phyloP scores from a whole-genome alignment of 2,329 filamentous ascomycete genomes.

The Juglanconis oblonga region DNA sequence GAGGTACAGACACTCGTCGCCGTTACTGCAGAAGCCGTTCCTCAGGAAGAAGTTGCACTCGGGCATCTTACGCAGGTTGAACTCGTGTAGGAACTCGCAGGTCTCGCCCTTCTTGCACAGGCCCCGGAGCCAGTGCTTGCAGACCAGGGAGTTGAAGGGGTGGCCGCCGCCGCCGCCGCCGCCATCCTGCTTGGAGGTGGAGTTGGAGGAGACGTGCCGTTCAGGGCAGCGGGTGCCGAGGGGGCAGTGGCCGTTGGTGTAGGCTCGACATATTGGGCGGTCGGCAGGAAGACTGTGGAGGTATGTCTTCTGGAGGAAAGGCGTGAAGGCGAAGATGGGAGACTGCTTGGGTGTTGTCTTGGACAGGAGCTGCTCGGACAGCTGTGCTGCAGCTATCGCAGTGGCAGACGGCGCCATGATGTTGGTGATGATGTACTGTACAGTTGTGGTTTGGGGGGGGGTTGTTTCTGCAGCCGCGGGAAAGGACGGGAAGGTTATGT shows the following conservation, averaged over 20 bases:
- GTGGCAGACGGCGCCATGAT: slow-evolving; percentile 24
- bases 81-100: slow-evolving; percentile 98
- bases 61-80: slow-evolving; percentile 96
- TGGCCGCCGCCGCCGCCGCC: slow-evolving; percentile 38
- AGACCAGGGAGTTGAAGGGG: slow-evolving; percentile 76
- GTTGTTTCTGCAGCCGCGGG: too few species aligned
- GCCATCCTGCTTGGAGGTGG: slow-evolving; percentile 27
- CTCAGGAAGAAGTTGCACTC: slow-evolving; percentile 96
- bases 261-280: slow-evolving; percentile 81
- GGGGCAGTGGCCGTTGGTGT: slow-evolving; percentile 81
- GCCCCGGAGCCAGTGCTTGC: slow-evolving; percentile 97
- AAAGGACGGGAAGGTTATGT: too few species aligned
- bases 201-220: slow-evolving; percentile 59
- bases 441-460: not conserved
- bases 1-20: slow-evolving; percentile 92
- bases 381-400: slow-evolving; percentile 25
- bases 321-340: slow-evolving; percentile 79
- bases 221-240: slow-evolving; percentile 82
- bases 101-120: slow-evolving; percentile 96
- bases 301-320: slow-evolving; percentile 80
- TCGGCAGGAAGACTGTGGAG: slow-evolving; percentile 78
- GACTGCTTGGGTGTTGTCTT: slow-evolving; percentile 43
- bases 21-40: slow-evolving; percentile 93
- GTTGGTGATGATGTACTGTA: not conserved
- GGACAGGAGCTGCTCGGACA: slow-evolving; percentile 51